Percentiles rank a stretch among this genome's conserved stretches.
phyloP scores from a whole-genome alignment of 2,329 filamentous ascomycete species.

The Exutisphaerella laricina region DNA sequence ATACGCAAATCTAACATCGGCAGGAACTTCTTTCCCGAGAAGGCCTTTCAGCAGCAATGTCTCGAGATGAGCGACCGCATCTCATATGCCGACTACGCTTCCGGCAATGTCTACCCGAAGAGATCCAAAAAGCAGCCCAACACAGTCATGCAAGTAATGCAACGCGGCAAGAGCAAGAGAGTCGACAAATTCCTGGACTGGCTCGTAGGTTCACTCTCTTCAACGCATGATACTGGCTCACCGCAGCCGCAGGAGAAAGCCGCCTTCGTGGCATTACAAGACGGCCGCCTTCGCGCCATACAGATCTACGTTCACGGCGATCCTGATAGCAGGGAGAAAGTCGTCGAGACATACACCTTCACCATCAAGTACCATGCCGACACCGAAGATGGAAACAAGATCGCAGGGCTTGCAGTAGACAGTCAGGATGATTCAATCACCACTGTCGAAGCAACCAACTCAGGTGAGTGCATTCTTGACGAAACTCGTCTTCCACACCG shows the following conservation, averaged over 20 bases:
- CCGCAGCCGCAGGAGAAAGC: slow-evolving; percentile 43
- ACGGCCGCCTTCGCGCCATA: slow-evolving; percentile 40
- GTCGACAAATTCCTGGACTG: slow-evolving; percentile 44
- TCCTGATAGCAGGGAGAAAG: slow-evolving; percentile 28
- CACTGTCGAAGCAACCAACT: slow-evolving; percentile 38
- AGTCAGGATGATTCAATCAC: slow-evolving; percentile 30
- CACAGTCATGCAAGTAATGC: slow-evolving; percentile 35
- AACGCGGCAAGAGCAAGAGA: slow-evolving; percentile 36
- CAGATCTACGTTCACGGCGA: slow-evolving; percentile 44
- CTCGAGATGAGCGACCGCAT: slow-evolving; percentile 25
- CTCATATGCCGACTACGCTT: slow-evolving; percentile 32
- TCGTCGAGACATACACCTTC: slow-evolving; percentile 49
- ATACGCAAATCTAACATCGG: slow-evolving; percentile 3
- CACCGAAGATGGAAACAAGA: slow-evolving; percentile 11
- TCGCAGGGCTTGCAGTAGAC: slow-evolving; percentile 27
- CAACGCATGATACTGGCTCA: no score
- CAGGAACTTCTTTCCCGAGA: slow-evolving; percentile 31
- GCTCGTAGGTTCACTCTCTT: slow-evolving; percentile 45
- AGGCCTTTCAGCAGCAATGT: slow-evolving; percentile 29
- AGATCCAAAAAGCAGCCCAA: slow-evolving; percentile 5
- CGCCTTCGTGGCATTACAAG: slow-evolving; percentile 43
- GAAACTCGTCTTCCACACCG: no score
- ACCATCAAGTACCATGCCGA: slow-evolving; percentile 39
- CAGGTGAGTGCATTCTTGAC: no score
- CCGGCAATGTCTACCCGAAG: slow-evolving; percentile 14